Conservation (phyloP, 768 basidiomycete species). For the Amanita rubescens region DNA sequence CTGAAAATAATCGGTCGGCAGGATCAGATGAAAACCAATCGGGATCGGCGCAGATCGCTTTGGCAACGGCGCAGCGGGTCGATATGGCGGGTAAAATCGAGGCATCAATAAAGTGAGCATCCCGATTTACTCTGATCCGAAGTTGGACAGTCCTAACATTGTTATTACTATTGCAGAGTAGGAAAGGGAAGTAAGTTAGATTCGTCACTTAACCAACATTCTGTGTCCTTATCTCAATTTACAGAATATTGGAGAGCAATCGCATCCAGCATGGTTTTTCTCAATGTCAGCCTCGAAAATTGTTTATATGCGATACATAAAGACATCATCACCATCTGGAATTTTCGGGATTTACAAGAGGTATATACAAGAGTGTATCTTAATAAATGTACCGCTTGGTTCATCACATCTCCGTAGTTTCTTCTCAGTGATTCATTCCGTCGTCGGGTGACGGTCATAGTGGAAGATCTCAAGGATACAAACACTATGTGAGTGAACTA, state of each 20-base stretch:
- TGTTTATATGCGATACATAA: background rate
- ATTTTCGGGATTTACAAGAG: background rate
- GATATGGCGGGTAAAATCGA: background rate
- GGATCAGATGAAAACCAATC: background rate
- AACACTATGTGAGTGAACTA: no score
- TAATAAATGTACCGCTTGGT: background rate
- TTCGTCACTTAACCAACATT: background rate
- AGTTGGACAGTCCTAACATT: no score
- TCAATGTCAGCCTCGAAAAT: background rate
- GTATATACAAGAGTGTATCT: background rate
- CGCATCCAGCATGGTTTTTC: background rate
- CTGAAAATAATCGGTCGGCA: background rate
- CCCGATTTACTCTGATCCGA: no score
- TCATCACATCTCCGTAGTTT: background rate
- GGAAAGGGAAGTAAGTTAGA: background rate
- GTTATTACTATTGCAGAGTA: background rate
- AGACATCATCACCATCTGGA: constrained; percentile 1
- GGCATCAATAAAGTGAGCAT: background rate
- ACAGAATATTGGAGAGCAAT: background rate
- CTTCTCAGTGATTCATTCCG: background rate
- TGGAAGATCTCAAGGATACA: background rate
- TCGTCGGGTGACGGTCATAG: background rate
- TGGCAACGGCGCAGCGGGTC: background rate
- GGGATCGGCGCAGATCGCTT: background rate
- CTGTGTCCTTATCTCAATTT: background rate